Percentiles rank a stretch among this genome's conserved stretches.
Evolutionary conservation across 805 yeast genomes (phyloP).

Genomic region (Blastobotrys attinorum): DNA sequence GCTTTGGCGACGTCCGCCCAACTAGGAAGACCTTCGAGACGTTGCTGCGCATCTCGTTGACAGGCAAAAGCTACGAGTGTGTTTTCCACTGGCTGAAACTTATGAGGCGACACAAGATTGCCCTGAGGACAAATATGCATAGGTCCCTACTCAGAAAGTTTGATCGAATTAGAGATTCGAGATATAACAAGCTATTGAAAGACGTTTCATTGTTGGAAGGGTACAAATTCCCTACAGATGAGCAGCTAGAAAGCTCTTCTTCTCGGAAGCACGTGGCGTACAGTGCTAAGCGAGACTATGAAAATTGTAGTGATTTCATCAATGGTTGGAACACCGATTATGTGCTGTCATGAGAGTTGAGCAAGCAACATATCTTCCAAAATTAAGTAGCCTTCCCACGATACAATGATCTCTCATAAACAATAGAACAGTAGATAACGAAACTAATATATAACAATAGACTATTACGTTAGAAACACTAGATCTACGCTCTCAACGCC

Average conservation of each 20-base stretch:
- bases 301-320: conserved; percentile 5
- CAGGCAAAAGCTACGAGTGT: conserved; percentile 16
- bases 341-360: not conserved
- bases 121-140: conserved; percentile 8
- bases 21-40: conserved; percentile 21
- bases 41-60: conserved; percentile 19
- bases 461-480: too few relatives aligned
- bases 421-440: too few relatives aligned
- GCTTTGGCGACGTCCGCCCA: conserved; percentile 8
- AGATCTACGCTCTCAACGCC: conserved; percentile 63
- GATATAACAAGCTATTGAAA: conserved; percentile 2
- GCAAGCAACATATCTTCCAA: too few relatives aligned
- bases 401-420: too few relatives aligned
- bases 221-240: conserved; percentile 11
- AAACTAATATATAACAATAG: too few relatives aligned
- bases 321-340: conserved; percentile 10
- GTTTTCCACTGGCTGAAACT: conserved; percentile 19
- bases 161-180: conserved; percentile 4
- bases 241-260: conserved; percentile 1
- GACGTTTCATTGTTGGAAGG: not conserved
- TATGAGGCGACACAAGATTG: conserved; percentile 19
- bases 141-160: conserved; percentile 7
- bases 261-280: conserved; percentile 1
- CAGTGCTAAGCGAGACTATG: conserved; percentile 3
- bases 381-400: too few relatives aligned